These are phyloP conservation scores for Ogataea corticis DNA, from an alignment of 805 yeast species.

Conservation along the genomic window DNA sequence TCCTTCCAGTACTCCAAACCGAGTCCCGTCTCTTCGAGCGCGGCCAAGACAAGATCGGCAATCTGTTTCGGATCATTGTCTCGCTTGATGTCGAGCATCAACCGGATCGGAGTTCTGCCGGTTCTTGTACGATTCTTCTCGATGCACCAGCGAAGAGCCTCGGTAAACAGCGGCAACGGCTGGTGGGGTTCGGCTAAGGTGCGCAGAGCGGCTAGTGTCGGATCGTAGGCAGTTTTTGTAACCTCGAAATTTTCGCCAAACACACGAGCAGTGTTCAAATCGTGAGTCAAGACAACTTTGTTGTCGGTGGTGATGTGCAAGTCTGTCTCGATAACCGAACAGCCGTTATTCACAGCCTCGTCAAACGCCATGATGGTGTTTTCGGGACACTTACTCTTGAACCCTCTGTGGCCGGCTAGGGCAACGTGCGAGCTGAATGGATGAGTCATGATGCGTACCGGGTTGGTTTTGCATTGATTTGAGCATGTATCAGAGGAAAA, in stretches of 20 bases:
- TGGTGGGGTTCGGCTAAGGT: slow-evolving; percentile 36
- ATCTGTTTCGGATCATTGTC: slow-evolving; percentile 33
- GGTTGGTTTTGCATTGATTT: too few relatives aligned
- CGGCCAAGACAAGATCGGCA: slow-evolving; percentile 26
- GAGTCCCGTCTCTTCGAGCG: slow-evolving; percentile 22
- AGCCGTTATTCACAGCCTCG: slow-evolving; percentile 36
- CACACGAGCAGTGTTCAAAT: slow-evolving; percentile 32
- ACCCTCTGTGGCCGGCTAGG: slow-evolving; percentile 22
- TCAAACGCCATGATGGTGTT: slow-evolving; percentile 38
- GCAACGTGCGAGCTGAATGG: not conserved
- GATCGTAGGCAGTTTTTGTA: slow-evolving; percentile 27
- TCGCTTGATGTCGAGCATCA: slow-evolving; percentile 39
- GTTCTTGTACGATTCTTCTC: slow-evolving; percentile 42
- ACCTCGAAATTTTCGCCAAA: slow-evolving; percentile 33
- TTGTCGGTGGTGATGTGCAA: slow-evolving; percentile 38
- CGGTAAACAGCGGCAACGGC: slow-evolving; percentile 33
- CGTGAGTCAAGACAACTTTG: slow-evolving; percentile 37
- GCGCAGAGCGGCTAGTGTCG: slow-evolving; percentile 29
- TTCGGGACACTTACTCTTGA: slow-evolving; percentile 33
- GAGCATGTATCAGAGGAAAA: too few relatives aligned
- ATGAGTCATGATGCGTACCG: too few relatives aligned
- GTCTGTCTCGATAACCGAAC: slow-evolving; percentile 38
- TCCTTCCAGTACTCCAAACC: slow-evolving; percentile 34
- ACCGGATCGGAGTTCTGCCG: slow-evolving; percentile 32
- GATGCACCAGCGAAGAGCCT: slow-evolving; percentile 36